Percentiles rank a stretch among this genome's conserved stretches.
These are phyloP conservation scores for Zygosaccharomyces pseudobailii DNA, from an alignment of 1,139 yeast species.

Conservation along the genomic window DNA sequence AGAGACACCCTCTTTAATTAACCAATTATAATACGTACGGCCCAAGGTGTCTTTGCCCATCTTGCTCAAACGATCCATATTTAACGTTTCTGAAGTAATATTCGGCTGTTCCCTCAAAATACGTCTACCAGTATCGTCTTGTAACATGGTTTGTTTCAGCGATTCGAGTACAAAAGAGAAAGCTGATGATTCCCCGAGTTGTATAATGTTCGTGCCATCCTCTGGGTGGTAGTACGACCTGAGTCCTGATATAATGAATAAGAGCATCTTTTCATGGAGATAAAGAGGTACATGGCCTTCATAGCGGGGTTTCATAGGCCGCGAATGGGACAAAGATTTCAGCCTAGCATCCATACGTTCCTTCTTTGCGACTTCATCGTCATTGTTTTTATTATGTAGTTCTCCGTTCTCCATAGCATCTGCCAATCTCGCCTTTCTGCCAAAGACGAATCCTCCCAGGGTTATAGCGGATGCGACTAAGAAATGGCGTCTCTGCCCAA, in stretches of 20 bases:
- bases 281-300: conserved; percentile 81
- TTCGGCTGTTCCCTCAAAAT: conserved; percentile 77
- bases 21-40: conserved; percentile 71
- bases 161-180: conserved; percentile 58
- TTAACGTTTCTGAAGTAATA: conserved; percentile 67
- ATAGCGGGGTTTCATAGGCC: conserved; percentile 47
- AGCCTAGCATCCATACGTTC: conserved; percentile 32
- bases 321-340: conserved; percentile 18
- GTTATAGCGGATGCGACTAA: conserved; percentile 29
- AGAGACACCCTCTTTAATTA: conserved; percentile 80
- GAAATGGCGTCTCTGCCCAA: conserved; percentile 19
- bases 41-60: conserved; percentile 78
- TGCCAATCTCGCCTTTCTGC: conserved; percentile 50
- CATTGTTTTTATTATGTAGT: conserved; percentile 33
- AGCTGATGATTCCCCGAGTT: conserved; percentile 91
- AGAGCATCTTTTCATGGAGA: conserved; percentile 53
- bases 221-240: conserved; percentile 84
- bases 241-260: conserved; percentile 73
- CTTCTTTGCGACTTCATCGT: conserved; percentile 18
- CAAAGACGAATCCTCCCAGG: conserved; percentile 37
- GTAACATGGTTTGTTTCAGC: conserved; percentile 68
- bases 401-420: conserved; percentile 55
- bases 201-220: conserved; percentile 59
- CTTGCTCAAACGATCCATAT: conserved; percentile 54
- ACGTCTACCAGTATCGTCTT: conserved; percentile 69